These are phyloP conservation scores for Picochlorum sp. DNA, from an alignment of 139 green algal genomes.

Conservation along the genomic window DNA sequence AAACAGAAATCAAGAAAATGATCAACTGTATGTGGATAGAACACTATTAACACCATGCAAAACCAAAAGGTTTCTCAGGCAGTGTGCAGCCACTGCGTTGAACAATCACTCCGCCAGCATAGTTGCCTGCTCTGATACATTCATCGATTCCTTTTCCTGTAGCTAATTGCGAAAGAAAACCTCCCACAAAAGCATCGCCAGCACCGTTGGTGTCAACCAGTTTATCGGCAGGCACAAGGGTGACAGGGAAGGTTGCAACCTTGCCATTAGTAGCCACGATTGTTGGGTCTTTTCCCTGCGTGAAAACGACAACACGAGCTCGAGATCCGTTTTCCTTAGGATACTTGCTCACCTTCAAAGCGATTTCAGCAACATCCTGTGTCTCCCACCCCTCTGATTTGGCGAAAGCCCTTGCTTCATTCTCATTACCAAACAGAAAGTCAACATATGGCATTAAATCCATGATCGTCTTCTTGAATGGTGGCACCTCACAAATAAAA, in stretches of 20 bases:
- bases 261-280: conserved; percentile 71
- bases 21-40: neutral
- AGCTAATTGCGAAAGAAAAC: conserved; percentile 94
- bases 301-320: conserved; percentile 85
- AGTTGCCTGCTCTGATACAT: conserved; percentile 82
- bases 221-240: conserved; percentile 63
- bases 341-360: conserved; percentile 60
- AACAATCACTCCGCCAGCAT: conserved; percentile 88
- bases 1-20: conserved; percentile 1
- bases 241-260: conserved; percentile 47
- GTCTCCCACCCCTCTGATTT: conserved; percentile 85
- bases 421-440: conserved; percentile 97
- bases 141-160: conserved; percentile 70
- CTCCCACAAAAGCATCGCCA: conserved; percentile 91
- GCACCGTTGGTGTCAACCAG: conserved; percentile 98
- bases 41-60: conserved; percentile 18
- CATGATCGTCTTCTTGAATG: conserved; percentile 78
- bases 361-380: conserved; percentile 75
- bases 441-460: conserved; percentile 85
- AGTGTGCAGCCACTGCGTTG: conserved; percentile 83
- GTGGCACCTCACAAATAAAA: conserved; percentile 90
- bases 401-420: conserved; percentile 85
- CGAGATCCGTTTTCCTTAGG: conserved; percentile 74
- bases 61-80: conserved; percentile 48
- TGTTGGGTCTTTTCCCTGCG: conserved; percentile 82